Base-by-base conservation (phyloP, 176 grass and related monocot genomes). In the Eleusine coracana region DNA sequence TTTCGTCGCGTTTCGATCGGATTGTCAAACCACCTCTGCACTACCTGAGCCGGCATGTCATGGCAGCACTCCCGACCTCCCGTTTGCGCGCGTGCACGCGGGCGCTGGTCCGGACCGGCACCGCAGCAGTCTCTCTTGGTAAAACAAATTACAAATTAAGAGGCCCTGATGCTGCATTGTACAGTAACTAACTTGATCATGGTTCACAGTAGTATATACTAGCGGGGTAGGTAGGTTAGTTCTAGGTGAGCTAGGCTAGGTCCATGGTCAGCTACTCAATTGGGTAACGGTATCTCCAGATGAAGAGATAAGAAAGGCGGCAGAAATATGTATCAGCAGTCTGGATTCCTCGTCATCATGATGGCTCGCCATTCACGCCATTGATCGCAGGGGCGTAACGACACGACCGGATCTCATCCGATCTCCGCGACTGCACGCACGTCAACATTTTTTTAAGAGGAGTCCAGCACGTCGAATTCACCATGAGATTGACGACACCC, bases 271-370 rank as follows among this genome's bases (percentile, higher is more conserved):
- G 21, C 52, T 56, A 56, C 52, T 6, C 5, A 6, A 4, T 0
- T 0, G 40, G 82, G 73, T 38, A 84, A 58, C 62, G 63, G 68
- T 74, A 67, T 56, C 36, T 20, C 20, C 70, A 49, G 61, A 74
- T 38, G 29, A 34, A 34, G 31, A 50, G 60, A 20, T 15, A 41
- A 73, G 21, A 66, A 77, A 64, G 34, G n/a, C 17, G 9, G 23
- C 21, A 64, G 10, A 50, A 65, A 66, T 48, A 45, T 49, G 34
- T 46, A 45, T 4, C 71, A 3, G 60, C 70, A 50, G 1, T 12
- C 23, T 7, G 15, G 48, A 67, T 87, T 87, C 78, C 50, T 70
- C 51, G 10, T 40, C 85, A 5, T 28, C 71, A 81, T 81, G 70
- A 86, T 81, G 51, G 10, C 51, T 25, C 42, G n/a, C 46, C 59